Percentiles rank a stretch among this genome's conserved stretches.
These are phyloP conservation scores for Elasticomyces elasticus DNA, from an alignment of 495 filamentous ascomycete genomes.

Conservation along the genomic window DNA sequence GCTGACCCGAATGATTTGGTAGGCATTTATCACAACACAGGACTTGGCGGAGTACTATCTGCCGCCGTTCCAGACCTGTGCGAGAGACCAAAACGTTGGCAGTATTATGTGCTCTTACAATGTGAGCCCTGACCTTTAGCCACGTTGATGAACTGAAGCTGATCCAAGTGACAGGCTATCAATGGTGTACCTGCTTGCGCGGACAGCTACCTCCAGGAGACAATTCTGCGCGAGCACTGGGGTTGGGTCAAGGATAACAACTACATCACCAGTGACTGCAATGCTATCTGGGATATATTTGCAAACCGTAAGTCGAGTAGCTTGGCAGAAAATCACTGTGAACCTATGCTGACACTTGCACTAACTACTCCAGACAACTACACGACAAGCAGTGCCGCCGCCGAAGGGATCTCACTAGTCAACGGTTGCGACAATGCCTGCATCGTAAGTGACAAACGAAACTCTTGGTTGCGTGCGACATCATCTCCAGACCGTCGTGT, in stretches of 20 bases:
- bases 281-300: conserved; percentile 12
- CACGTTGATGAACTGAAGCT: background rate
- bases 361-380: conserved; percentile 21
- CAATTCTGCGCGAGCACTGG: conserved; percentile 19
- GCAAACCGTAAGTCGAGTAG: background rate
- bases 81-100: conserved; percentile 13
- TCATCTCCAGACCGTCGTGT: too few species aligned
- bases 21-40: conserved; percentile 16
- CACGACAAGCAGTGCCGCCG: conserved; percentile 1
- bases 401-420: conserved; percentile 7
- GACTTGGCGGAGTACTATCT: conserved; percentile 23
- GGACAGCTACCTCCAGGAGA: conserved; percentile 18
- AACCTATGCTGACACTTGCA: background rate
- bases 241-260: conserved; percentile 20
- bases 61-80: conserved; percentile 16
- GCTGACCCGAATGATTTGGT: conserved; percentile 2
- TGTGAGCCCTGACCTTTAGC: background rate
- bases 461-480: too few species aligned
- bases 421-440: conserved; percentile 37
- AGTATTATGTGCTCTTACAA: conserved; percentile 32
- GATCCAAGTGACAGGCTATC: conserved; percentile 11
- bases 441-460: too few species aligned
- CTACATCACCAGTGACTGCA: conserved; percentile 21
- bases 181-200: conserved; percentile 22
- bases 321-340: background rate